Conservation (phyloP, 345 rosid genomes). For the Noccaea bulbosa region DNA sequence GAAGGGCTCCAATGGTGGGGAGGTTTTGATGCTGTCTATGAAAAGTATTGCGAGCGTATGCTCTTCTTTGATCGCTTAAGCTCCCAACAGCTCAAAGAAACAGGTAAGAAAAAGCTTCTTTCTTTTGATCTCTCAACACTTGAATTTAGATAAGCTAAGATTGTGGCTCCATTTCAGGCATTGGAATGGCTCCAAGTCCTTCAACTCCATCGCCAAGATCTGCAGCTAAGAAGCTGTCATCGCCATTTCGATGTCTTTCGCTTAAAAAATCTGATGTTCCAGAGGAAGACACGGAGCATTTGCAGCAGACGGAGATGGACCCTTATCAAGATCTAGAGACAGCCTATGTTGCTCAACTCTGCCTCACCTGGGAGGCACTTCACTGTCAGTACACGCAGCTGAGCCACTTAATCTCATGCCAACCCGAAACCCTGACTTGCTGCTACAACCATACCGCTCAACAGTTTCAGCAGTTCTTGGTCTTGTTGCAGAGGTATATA, state of each 20-base stretch:
- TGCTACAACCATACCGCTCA: constrained; percentile 86
- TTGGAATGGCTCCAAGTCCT: constrained; percentile 56
- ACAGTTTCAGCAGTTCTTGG: constrained; percentile 87
- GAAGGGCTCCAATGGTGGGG: constrained; percentile 97
- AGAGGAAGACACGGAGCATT: constrained; percentile 66
- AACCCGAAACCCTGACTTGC: constrained; percentile 60
- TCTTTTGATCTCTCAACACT: neutral
- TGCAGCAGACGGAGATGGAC: constrained; percentile 52
- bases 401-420: constrained; percentile 66
- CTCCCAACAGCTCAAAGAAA: constrained; percentile 62
- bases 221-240: constrained; percentile 73
- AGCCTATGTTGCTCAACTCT: constrained; percentile 90
- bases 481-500: constrained; percentile 82
- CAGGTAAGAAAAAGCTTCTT: constrained; percentile 52
- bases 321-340: constrained; percentile 77
- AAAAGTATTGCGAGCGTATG: constrained; percentile 86
- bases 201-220: constrained; percentile 82
- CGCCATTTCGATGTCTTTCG: constrained; percentile 91
- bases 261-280: constrained; percentile 70
- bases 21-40: constrained; percentile 89
- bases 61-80: constrained; percentile 78
- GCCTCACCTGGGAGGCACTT: constrained; percentile 98
- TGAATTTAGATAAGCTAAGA: constrained; percentile 7
- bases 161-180: constrained; percentile 29
- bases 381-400: constrained; percentile 92